Base-by-base conservation (phyloP, 768 basidiomycete species). In the Russula griseocarnosa region DNA sequence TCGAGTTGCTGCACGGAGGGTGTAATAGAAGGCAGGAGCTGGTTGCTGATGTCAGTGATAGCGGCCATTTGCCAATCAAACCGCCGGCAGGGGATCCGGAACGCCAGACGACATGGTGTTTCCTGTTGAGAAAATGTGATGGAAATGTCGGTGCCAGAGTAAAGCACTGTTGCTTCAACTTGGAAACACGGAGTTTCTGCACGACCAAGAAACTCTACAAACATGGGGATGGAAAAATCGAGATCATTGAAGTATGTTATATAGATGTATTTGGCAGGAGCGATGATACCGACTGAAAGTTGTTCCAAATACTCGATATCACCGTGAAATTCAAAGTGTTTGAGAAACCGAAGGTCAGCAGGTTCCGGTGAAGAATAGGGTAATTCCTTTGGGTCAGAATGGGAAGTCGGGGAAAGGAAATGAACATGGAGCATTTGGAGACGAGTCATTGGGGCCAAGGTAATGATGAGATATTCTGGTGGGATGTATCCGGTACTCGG, bases 351-450 rank as follows among this genome's bases (percentile, higher is more conserved):
- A 22, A 63, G 62, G 30, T 20, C 10, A 9, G 16, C 24, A 18
- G 2, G 30, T 5, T 28, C 4, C 4, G 42, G 32, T 6, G 14
- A 4, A 30, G 8, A 20, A 0, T 24, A 7, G 18, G n/a, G 4
- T 1, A 20, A 9, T 2, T 46, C 16, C 9, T 46, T 20, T 5
- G 36, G 0, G 16, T 30, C 20, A 3, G 50, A 42, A 7, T 20
- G 40, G 6, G 30, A 58, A 47, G 32, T 44, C 3, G 56, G 56
- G 14, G 56, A 36, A 46, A 13, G 26, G 30, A 63, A 58, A 11
- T 58, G 40, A 16, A 53, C 10, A 36, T 30, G 38, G 6, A 65
- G 24, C n/a, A n/a, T 34, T 56, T 60, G 9, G 22, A 65, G 63
- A 3, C 20, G 34, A 1, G 5, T 42, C 57, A 58, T 53, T 6